Evolutionary conservation across 2,329 filamentous ascomycete genomes (phyloP).

Genomic region (Cercospora sp.): DNA sequence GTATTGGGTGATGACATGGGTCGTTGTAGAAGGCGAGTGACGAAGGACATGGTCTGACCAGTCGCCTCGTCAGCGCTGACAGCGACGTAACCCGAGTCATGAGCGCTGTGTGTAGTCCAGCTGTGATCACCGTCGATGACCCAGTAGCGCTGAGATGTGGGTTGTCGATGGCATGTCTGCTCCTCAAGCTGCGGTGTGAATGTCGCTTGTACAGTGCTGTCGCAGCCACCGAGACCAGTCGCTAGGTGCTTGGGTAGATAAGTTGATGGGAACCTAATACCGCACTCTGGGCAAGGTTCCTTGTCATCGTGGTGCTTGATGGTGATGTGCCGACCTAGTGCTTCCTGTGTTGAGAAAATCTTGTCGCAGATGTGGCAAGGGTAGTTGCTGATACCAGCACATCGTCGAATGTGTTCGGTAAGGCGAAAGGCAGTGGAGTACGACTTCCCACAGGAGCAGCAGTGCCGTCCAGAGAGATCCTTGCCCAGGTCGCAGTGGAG

Average conservation of each 20-base stretch:
- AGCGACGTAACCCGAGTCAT: constrained; percentile 12
- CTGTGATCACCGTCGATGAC: constrained; percentile 27
- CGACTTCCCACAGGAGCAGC: constrained; percentile 29
- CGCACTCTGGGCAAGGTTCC: constrained; percentile 29
- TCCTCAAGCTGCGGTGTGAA: constrained; percentile 21
- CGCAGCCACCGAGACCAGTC: constrained; percentile 28
- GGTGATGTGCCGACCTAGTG: constrained; percentile 20
- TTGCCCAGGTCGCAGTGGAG: constrained; percentile 27
- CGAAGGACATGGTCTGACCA: constrained; percentile 25
- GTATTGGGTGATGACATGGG: constrained; percentile 18
- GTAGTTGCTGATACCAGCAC: constrained; percentile 24
- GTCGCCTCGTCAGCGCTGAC: constrained; percentile 14
- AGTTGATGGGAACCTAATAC: constrained; percentile 21
- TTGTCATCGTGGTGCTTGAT: constrained; percentile 23
- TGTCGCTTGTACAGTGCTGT: constrained; percentile 25
- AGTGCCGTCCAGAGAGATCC: constrained; percentile 24
- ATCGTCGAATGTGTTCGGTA: constrained; percentile 23
- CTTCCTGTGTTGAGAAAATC: constrained; percentile 19
- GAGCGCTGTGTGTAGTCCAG: constrained; percentile 13
- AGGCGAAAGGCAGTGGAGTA: constrained; percentile 22
- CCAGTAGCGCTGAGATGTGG: constrained; percentile 28
- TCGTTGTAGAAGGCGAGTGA: constrained; percentile 23
- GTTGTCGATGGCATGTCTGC: constrained; percentile 12
- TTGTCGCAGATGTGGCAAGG: constrained; percentile 28
- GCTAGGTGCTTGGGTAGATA: constrained; percentile 28